Evolutionary conservation across 306 rosid species (phyloP).

Genomic region (Acmispon strigosus): DNA sequence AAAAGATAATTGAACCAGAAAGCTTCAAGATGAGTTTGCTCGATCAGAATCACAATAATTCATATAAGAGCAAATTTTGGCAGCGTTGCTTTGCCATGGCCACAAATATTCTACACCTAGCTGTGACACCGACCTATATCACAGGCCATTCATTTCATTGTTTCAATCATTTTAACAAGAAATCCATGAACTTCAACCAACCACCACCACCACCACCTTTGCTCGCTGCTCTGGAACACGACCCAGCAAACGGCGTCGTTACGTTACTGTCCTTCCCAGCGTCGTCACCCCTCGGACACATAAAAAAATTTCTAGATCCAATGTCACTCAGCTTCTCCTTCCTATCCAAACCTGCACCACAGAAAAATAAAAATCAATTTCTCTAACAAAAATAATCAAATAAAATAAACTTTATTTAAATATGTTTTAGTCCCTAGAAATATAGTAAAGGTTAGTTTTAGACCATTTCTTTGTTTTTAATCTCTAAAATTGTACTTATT

Average conservation of each 20-base stretch:
- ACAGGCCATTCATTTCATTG: neutral
- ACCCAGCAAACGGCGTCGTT: constrained; percentile 27
- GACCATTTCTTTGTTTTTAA: too few relatives aligned
- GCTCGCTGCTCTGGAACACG: constrained; percentile 48
- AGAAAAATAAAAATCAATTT: neutral
- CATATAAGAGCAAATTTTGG: neutral
- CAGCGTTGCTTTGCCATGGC: neutral
- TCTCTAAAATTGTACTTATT: too few relatives aligned
- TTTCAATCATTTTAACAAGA: neutral
- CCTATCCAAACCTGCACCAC: constrained; percentile 56
- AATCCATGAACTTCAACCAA: constrained; percentile 61
- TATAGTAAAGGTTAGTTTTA: too few relatives aligned
- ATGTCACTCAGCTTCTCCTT: constrained; percentile 47
- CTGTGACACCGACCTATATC: neutral
- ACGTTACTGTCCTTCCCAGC: neutral
- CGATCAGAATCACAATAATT: neutral
- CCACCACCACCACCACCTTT: constrained; percentile 31
- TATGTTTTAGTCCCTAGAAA: too few relatives aligned
- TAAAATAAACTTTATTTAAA: neutral
- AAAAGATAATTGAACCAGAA: neutral
- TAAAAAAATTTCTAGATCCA: constrained; percentile 77
- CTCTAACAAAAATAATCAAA: neutral
- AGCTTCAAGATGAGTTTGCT: neutral
- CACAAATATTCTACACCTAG: neutral
- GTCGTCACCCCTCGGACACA: constrained; percentile 34